Percentiles rank a stretch among this genome's conserved stretches.
Evolutionary conservation across 1,139 yeast genomes (phyloP).

Genomic region (Nakaseomyces nivariensis): DNA sequence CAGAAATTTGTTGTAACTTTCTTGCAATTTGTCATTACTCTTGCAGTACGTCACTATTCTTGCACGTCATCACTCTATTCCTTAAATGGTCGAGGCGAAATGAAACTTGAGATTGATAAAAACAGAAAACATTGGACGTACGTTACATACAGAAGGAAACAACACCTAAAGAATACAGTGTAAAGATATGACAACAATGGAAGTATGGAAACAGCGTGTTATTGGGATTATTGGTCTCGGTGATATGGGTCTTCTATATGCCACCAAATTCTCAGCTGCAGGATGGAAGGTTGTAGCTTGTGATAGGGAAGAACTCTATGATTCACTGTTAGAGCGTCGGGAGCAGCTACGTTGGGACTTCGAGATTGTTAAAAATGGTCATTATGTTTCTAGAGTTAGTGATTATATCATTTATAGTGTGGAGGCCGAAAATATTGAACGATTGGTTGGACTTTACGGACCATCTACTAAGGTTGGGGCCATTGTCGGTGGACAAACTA

Average conservation of each 20-base stretch:
- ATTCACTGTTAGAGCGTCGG: slow-evolving; percentile 37
- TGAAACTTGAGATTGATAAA: background rate
- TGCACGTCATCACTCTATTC: too few relatives aligned
- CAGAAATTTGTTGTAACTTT: too few relatives aligned
- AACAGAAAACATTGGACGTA: background rate
- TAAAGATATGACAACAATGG: background rate
- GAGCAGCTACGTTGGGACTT: slow-evolving; percentile 34
- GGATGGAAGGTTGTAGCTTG: slow-evolving; percentile 93
- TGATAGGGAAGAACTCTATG: slow-evolving; percentile 65
- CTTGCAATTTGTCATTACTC: background rate
- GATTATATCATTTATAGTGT: slow-evolving; percentile 84
- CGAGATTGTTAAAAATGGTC: slow-evolving; percentile 62
- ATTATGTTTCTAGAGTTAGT: slow-evolving; percentile 64
- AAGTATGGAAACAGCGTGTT: slow-evolving; percentile 29
- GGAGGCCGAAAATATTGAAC: slow-evolving; percentile 72
- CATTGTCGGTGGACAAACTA: slow-evolving; percentile 96
- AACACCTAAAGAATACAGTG: background rate
- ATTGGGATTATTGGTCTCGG: slow-evolving; percentile 94
- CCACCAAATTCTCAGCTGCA: slow-evolving; percentile 61
- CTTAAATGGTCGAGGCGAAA: background rate
- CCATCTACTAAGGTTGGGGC: slow-evolving; percentile 83
- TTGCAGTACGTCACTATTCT: background rate
- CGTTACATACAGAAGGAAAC: background rate
- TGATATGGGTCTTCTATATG: slow-evolving; percentile 91
- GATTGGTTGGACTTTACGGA: slow-evolving; percentile 66